Base-by-base conservation (phyloP, 306 rosid species). In the Vigna nakashimae region DNA sequence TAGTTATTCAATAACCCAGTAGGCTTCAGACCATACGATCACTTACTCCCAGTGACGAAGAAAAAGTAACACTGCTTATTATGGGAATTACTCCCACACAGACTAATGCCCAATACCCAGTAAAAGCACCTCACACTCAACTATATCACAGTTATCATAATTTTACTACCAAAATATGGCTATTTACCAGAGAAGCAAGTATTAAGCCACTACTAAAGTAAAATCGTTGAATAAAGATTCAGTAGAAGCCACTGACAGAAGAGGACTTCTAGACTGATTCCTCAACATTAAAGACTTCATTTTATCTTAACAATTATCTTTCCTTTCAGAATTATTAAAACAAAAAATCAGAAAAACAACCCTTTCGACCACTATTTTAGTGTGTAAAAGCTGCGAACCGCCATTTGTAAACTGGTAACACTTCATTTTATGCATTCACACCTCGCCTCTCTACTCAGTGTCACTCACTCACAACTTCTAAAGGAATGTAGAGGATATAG, bases 51-150 rank as follows among this genome's bases (percentile, higher is more conserved):
- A 1, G 32, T 1, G 7, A 65, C 24, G 49, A 7, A 43, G 14
- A 74, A 74, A 48, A 18, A 58, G 36, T 36, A 14, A 14, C 14
- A 30, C 4, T 43, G 13, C 68, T 16, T 30, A 74, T 43, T 43
- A 46, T 38, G 77, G 11, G 43, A 20, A 20, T 20, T 20, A 20
- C 22, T 20, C 22, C 22, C 22, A 20, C 1, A 20, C 22, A 52
- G 69, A 79, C 56, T 20, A 20, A 69, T 10, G 48, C 32, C 26
- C 60, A 9, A 34, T 22, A 24, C 73, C 66, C 55, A 48, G 60
- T 60, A 52, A 79, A 62, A 52, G 63, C 71, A 52, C 16, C 43
- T 78, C 18, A 26, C 51, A 51, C 45, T 20, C 48, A 18, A 65
- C 71, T 77, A 65, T 65, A 77, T 72, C 13, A 38, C 2, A 56